These are phyloP conservation scores for Sclerospora graminicola DNA, from an alignment of 352 stramenopile genomes.

Conservation along the genomic window DNA sequence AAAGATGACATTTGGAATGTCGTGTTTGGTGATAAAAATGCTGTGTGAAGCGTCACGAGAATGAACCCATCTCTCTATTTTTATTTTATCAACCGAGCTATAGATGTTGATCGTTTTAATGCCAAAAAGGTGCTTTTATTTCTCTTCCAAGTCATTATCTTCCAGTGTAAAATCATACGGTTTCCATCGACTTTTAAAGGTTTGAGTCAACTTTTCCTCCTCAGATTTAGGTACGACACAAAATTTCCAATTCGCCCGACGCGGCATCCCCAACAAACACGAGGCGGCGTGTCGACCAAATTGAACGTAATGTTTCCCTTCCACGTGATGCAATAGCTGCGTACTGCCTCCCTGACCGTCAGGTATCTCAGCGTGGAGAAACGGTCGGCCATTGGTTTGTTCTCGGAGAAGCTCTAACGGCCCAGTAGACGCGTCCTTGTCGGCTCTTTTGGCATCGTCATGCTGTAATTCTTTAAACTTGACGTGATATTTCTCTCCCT, in stretches of 20 bases:
- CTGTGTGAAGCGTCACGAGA: no score
- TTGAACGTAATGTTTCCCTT: slow-evolving; percentile 77
- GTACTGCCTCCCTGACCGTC: slow-evolving; percentile 25
- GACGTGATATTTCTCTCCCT: slow-evolving; percentile 69
- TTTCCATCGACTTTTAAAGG: slow-evolving; percentile 55
- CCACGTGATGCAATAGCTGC: slow-evolving; percentile 40
- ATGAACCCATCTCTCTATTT: no score
- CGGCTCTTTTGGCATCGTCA: slow-evolving; percentile 5
- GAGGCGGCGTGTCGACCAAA: slow-evolving; percentile 63
- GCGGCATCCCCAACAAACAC: slow-evolving; percentile 51
- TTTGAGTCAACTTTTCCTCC: slow-evolving; percentile 52
- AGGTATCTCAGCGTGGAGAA: slow-evolving; percentile 59
- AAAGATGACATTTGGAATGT: slow-evolving; percentile 46
- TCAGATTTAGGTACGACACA: slow-evolving; percentile 67
- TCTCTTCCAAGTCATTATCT: no score
- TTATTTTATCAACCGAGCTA: no score
- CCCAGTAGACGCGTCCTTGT: slow-evolving; percentile 6
- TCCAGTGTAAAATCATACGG: slow-evolving; percentile 76
- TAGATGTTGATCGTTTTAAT: no score
- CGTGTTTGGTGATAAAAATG: slow-evolving; percentile 30
- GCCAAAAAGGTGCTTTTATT: no score
- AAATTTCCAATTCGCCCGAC: slow-evolving; percentile 73
- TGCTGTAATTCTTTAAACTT: slow-evolving; percentile 39
- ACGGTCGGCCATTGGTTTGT: slow-evolving; percentile 35
- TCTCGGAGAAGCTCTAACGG: slow-evolving; percentile 25